phyloP scores from a whole-genome alignment of 2,329 filamentous ascomycete species.

The Hirsutella thompsonii region DNA sequence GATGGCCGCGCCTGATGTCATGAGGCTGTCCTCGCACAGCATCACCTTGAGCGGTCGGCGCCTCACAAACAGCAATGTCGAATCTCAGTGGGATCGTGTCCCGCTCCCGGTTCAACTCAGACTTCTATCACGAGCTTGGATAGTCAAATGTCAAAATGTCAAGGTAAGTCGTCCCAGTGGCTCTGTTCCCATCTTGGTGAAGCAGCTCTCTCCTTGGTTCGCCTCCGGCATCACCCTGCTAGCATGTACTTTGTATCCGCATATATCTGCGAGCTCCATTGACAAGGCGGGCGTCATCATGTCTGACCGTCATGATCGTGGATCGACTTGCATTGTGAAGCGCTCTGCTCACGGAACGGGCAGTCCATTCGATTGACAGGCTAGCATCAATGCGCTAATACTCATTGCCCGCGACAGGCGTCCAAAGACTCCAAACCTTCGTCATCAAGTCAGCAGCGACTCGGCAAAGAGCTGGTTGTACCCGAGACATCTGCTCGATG shows the following conservation, averaged over 20 bases:
- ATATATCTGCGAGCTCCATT: too few relatives aligned
- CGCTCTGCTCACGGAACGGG: too few relatives aligned
- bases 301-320: too few relatives aligned
- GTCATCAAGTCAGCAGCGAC: neutral
- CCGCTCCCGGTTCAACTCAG: conserved; percentile 20
- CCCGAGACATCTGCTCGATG: conserved; percentile 1
- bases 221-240: too few relatives aligned
- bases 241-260: too few relatives aligned
- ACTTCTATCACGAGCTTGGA: conserved; percentile 28
- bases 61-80: conserved; percentile 19
- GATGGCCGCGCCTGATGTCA: conserved; percentile 41
- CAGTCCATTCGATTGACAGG: too few relatives aligned
- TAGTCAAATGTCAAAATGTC: conserved; percentile 6
- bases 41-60: conserved; percentile 26
- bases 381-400: too few relatives aligned
- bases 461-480: neutral
- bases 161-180: conserved; percentile 4
- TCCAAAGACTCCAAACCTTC: neutral
- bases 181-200: too few relatives aligned
- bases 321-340: neutral
- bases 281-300: too few relatives aligned
- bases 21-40: conserved; percentile 28
- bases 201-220: too few relatives aligned
- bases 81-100: conserved; percentile 12
- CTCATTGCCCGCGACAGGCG: too few relatives aligned